Conservation (phyloP, 2,329 filamentous ascomycete species). For the Ophiostoma piceae region DNA sequence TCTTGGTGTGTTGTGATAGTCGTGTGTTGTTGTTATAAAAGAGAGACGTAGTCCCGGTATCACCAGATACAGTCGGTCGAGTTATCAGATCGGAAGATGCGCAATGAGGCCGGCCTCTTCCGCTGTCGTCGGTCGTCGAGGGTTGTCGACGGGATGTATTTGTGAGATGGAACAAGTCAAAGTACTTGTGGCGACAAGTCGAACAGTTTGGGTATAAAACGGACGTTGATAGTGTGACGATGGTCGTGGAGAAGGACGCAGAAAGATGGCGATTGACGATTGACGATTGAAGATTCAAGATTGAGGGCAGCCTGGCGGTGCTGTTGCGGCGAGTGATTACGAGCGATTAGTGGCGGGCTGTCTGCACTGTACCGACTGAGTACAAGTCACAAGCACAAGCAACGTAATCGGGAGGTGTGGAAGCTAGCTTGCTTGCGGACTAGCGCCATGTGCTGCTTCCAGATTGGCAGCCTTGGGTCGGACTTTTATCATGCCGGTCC, state of each 20-base stretch:
- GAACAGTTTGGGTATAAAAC: neutral
- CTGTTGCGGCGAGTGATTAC: neutral
- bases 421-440: constrained; percentile 21
- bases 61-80: neutral
- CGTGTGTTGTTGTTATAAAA: neutral
- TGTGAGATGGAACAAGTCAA: neutral
- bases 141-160: neutral
- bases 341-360: constrained; percentile 15
- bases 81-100: neutral
- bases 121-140: neutral
- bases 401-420: constrained; percentile 28
- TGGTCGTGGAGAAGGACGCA: neutral
- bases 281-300: neutral
- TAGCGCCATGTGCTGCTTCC: constrained; percentile 16
- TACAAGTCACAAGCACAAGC: constrained; percentile 17
- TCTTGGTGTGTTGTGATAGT: constrained; percentile 34
- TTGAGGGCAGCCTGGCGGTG: constrained; percentile 2
- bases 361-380: neutral
- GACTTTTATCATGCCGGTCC: constrained; percentile 15
- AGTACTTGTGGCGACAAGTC: neutral
- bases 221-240: neutral
- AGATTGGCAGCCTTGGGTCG: constrained; percentile 20
- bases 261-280: constrained; percentile 20
- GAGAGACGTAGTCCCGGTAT: neutral
- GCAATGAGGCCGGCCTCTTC: constrained; percentile 20